Percentiles rank a stretch among this genome's conserved stretches.
phyloP scores from a whole-genome alignment of 2,329 filamentous ascomycete species.

The Colletotrichum salicis region DNA sequence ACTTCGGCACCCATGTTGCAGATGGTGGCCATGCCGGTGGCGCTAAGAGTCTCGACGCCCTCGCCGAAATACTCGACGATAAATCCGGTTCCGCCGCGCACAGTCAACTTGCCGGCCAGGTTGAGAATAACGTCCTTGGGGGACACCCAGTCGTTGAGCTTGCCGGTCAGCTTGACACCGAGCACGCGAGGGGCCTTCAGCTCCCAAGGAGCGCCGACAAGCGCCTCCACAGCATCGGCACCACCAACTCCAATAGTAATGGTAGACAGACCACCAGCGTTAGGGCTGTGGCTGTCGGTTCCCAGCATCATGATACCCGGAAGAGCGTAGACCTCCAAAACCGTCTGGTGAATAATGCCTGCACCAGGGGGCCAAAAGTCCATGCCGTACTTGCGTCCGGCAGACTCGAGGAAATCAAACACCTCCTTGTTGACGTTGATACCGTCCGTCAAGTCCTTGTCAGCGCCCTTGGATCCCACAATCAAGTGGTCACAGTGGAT shows the following conservation, averaged over 20 bases:
- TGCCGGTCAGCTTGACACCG: slow-evolving; percentile 84
- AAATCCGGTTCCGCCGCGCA: slow-evolving; percentile 91
- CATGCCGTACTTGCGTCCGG: slow-evolving; percentile 89
- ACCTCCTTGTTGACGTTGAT: slow-evolving; percentile 96
- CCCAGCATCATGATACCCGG: slow-evolving; percentile 99
- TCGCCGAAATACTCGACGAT: slow-evolving; percentile 95
- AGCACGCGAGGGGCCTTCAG: slow-evolving; percentile 92
- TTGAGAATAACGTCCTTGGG: slow-evolving; percentile 96
- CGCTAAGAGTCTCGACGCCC: slow-evolving; percentile 88
- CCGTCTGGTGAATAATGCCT: slow-evolving; percentile 97
- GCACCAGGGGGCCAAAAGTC: slow-evolving; percentile 96
- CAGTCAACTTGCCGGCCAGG: slow-evolving; percentile 89
- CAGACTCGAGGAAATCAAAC: slow-evolving; percentile 96
- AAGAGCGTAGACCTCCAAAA: slow-evolving; percentile 97
- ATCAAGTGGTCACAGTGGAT: slow-evolving; percentile 99
- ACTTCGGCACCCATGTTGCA: slow-evolving; percentile 93
- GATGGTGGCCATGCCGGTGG: slow-evolving; percentile 92
- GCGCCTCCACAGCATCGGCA: slow-evolving; percentile 94
- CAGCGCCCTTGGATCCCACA: slow-evolving; percentile 90
- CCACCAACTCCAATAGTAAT: slow-evolving; percentile 98
- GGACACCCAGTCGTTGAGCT: slow-evolving; percentile 88
- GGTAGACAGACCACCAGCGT: slow-evolving; percentile 92
- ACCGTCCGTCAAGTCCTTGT: slow-evolving; percentile 83
- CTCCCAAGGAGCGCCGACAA: slow-evolving; percentile 97
- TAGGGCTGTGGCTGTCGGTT: slow-evolving; percentile 96